Conservation (phyloP, 2,329 filamentous ascomycete genomes). For the Fusarium buharicum region DNA sequence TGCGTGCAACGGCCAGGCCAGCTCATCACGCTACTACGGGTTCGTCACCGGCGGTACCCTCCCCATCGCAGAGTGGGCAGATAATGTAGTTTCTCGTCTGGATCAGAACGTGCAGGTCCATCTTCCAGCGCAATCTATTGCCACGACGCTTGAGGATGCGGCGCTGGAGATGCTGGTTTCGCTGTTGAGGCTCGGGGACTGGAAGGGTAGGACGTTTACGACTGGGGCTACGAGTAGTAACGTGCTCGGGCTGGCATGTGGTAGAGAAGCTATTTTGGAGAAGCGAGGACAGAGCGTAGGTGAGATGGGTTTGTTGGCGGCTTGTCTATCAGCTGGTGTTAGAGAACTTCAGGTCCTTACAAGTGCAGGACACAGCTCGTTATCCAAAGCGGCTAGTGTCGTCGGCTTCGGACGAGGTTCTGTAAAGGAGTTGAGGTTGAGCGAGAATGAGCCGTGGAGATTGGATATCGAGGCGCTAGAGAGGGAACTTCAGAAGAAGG, state of each 20-base stretch:
- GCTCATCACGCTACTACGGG: conserved; percentile 79
- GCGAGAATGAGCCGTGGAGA: conserved; percentile 69
- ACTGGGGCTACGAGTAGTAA: conserved; percentile 80
- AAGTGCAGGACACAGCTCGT: conserved; percentile 83
- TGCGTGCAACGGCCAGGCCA: conserved; percentile 73
- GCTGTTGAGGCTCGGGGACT: conserved; percentile 70
- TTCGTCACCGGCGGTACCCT: conserved; percentile 88
- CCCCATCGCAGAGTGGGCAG: conserved; percentile 81
- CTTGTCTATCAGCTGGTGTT: conserved; percentile 72
- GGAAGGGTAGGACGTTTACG: conserved; percentile 66
- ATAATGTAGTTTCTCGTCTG: conserved; percentile 81
- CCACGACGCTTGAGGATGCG: conserved; percentile 79
- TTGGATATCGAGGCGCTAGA: conserved; percentile 76
- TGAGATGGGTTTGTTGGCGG: conserved; percentile 74
- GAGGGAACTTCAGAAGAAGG: conserved; percentile 60
- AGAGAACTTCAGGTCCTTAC: conserved; percentile 80
- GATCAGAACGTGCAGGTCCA: conserved; percentile 91
- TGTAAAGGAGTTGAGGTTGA: conserved; percentile 69
- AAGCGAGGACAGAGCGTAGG: conserved; percentile 62
- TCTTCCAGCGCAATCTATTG: conserved; percentile 77
- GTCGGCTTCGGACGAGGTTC: conserved; percentile 79
- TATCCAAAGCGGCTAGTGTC: conserved; percentile 84
- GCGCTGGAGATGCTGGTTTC: conserved; percentile 76
- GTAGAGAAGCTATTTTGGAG: conserved; percentile 71
- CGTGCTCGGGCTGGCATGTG: conserved; percentile 76